phyloP scores from a whole-genome alignment of 805 yeast genomes.

The Saccharomycopsis capsularis region DNA sequence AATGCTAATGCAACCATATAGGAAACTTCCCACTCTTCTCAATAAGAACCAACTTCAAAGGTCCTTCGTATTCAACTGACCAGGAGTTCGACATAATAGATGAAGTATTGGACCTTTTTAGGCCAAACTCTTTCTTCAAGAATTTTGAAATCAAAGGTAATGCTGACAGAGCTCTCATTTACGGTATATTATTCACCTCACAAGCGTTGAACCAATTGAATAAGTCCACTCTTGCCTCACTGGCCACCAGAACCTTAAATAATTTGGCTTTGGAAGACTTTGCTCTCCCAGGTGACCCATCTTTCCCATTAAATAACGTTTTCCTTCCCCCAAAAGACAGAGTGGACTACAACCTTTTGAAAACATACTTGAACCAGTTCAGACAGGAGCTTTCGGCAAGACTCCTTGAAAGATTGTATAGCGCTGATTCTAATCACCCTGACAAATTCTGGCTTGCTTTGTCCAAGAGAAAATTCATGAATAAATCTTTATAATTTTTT shows the following conservation, averaged over 20 bases:
- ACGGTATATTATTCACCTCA: slow-evolving; percentile 85
- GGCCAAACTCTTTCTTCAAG: slow-evolving; percentile 94
- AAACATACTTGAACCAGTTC: slow-evolving; percentile 81
- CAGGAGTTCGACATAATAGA: slow-evolving; percentile 85
- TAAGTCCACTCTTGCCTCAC: slow-evolving; percentile 42
- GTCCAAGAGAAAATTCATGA: slow-evolving; percentile 93
- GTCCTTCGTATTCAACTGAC: slow-evolving; percentile 80
- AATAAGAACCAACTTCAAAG: slow-evolving; percentile 73
- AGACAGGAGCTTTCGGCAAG: slow-evolving; percentile 89
- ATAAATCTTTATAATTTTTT: slow-evolving; percentile 54
- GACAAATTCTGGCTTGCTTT: slow-evolving; percentile 95
- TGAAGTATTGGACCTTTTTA: slow-evolving; percentile 81
- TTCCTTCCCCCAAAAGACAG: slow-evolving; percentile 71
- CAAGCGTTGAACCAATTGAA: slow-evolving; percentile 69
- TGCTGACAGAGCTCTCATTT: slow-evolving; percentile 85
- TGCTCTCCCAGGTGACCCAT: slow-evolving; percentile 89
- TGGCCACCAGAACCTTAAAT: slow-evolving; percentile 63
- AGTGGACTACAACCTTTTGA: slow-evolving; percentile 69
- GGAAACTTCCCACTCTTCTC: slow-evolving; percentile 81
- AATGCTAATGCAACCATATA: not conserved
- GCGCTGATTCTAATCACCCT: slow-evolving; percentile 52
- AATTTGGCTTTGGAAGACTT: slow-evolving; percentile 84
- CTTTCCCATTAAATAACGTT: slow-evolving; percentile 79
- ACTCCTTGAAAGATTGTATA: slow-evolving; percentile 65
- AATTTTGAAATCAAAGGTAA: slow-evolving; percentile 96